Evolutionary conservation across 1,284 basidiomycete genomes (phyloP).

Genomic region (Rhodotorula mucilaginosa): DNA sequence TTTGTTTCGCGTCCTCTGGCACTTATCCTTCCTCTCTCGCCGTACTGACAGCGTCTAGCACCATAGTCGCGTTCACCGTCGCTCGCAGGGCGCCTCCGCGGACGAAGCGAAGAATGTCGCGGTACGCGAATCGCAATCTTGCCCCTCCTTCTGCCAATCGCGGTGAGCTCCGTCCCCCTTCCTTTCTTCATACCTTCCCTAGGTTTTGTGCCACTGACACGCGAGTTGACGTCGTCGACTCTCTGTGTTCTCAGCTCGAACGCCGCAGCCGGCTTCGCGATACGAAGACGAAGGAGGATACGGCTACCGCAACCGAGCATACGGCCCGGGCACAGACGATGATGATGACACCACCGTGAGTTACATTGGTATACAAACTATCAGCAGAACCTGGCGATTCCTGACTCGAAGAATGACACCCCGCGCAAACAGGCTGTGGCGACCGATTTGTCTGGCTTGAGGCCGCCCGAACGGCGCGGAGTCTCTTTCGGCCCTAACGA

Average conservation of each 20-base stretch:
- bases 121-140: slow-evolving; percentile 7
- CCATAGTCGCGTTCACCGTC: not conserved
- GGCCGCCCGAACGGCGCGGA: not conserved
- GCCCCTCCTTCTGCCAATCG: not conserved
- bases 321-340: not conserved
- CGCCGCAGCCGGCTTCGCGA: not conserved
- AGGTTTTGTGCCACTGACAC: too few species aligned
- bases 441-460: slow-evolving; percentile 24
- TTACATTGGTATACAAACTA: too few species aligned
- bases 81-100: not conserved
- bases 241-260: not conserved
- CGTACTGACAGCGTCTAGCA: too few species aligned
- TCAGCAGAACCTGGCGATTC: too few species aligned
- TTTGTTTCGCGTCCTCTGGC: not conserved
- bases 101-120: slow-evolving; percentile 6
- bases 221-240: too few species aligned
- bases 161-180: not conserved
- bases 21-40: not conserved
- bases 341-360: slow-evolving; percentile 16
- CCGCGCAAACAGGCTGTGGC: slow-evolving; percentile 17
- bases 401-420: too few species aligned
- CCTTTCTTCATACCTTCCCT: not conserved
- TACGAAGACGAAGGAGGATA: not conserved
- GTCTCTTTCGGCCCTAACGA: slow-evolving; percentile 29
- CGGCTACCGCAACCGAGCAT: not conserved